Evolutionary conservation across 257 asterid genomes (phyloP), one percentile per base, ranked within the genome.

Genomic region (Ocimum tenuiflorum): DNA sequence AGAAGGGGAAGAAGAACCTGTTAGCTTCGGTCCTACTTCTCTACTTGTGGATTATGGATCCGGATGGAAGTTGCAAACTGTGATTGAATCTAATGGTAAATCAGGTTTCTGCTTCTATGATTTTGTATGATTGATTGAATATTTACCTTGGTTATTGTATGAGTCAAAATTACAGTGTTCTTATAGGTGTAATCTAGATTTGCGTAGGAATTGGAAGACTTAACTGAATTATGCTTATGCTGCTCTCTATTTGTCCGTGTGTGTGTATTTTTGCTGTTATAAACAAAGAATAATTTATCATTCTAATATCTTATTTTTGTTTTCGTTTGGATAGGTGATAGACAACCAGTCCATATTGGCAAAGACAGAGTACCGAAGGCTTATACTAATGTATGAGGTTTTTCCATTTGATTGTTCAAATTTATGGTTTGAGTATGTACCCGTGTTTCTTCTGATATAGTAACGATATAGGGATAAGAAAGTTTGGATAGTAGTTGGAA

Each of bases 21-120:
- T 91, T 38, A 82, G 82, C 78, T 91, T 91, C 76, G 96, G 96
- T 58, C 95, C 89, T 17, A 82, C 43, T 67, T 83, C 94, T 7
- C 58, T 78, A 77, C 94, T 91, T 19, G 88, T 85, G 10, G 80
- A 77, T 70, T 91, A 86, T 27, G 96, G 96, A 9, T 56, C 80
- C 8, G 89, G 68, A 51, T 88, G 95, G 97, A 85, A 79, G 54
- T 73, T 91, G 85, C 96, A 82, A 67, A 82, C 94, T 11, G 91
- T 71, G 58, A 45, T 50, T 67, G 77, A 78, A 68, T 43, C 73
- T 9, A 23, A 70, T 9, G 88, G 96, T 85, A 61, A 38, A 35
- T 51, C 18, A n/a, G 5, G 68, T 36, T 48, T 27, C 1, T 43
- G 9, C 42, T 17, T 6, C 45, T 57, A n/a, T 58, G 8, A 47